Percentiles rank a stretch among this genome's conserved stretches.
These are phyloP conservation scores for Jasminum sambac DNA, from an alignment of 257 asterid genomes.

Conservation along the genomic window DNA sequence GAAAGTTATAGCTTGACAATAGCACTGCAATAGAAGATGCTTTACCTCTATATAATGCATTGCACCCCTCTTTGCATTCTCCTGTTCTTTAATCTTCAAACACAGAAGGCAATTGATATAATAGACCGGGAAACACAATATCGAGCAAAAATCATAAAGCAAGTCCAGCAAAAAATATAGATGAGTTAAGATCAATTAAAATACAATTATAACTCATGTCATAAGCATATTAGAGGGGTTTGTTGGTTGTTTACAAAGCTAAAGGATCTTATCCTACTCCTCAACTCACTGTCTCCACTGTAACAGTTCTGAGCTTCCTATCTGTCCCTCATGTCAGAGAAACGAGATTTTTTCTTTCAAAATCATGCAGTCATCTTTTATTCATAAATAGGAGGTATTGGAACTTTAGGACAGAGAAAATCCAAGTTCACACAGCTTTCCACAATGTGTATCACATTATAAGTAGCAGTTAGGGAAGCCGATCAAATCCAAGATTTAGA, in stretches of 20 bases:
- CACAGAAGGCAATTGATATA: slow-evolving; percentile 18
- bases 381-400: neutral
- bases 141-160: neutral
- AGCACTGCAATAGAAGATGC: slow-evolving; percentile 75
- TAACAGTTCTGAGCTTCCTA: neutral
- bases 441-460: neutral
- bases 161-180: neutral
- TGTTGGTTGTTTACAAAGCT: neutral
- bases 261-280: slow-evolving; percentile 5
- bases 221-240: neutral
- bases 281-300: neutral
- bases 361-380: neutral
- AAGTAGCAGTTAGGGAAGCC: slow-evolving; percentile 9
- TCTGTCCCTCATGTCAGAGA: neutral
- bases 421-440: slow-evolving; percentile 4
- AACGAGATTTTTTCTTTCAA: neutral
- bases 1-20: slow-evolving; percentile 89
- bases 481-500: slow-evolving; percentile 8
- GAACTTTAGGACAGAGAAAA: neutral
- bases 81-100: slow-evolving; percentile 54
- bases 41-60: slow-evolving; percentile 74
- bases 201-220: neutral
- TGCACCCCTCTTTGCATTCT: slow-evolving; percentile 50
- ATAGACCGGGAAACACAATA: slow-evolving; percentile 14
- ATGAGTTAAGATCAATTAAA: neutral